These are phyloP conservation scores for Rubia tinctorum DNA, from an alignment of 305 asterid genomes.

Conservation along the genomic window DNA sequence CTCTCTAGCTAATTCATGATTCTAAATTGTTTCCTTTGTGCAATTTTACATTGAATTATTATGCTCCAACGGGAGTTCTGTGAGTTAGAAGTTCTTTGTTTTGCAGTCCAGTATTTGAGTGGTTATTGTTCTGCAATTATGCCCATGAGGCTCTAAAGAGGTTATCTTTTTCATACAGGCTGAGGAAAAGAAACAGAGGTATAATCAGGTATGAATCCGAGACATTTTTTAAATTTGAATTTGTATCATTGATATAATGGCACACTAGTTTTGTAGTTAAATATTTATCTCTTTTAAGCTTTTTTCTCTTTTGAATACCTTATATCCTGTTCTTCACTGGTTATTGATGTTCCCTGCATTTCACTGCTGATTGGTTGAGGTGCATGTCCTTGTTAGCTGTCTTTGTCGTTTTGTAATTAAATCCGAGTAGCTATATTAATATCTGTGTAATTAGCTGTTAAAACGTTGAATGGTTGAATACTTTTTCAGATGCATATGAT, in stretches of 20 bases:
- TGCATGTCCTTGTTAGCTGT: not conserved
- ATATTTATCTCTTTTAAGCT: not conserved
- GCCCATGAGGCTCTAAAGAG: constrained; percentile 18
- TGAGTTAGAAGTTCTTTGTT: not conserved
- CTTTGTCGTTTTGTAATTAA: not conserved
- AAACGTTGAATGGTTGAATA: constrained; percentile 2
- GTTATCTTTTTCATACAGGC: constrained; percentile 46
- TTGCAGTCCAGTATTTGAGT: not conserved
- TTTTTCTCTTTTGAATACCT: not conserved
- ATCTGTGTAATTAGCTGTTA: not conserved
- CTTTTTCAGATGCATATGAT: not conserved
- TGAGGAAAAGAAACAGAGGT: constrained; percentile 55
- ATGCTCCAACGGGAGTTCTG: not conserved
- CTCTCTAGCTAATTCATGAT: not conserved
- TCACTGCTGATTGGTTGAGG: constrained; percentile 2
- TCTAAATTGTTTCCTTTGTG: not conserved
- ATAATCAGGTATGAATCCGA: constrained; percentile 56
- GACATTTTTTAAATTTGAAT: not conserved
- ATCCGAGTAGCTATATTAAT: not conserved
- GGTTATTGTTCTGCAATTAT: not conserved
- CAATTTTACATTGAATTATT: not conserved
- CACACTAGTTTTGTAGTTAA: not conserved
- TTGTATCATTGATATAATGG: not conserved
- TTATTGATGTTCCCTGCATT: not conserved
- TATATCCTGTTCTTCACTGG: not conserved